phyloP scores from a whole-genome alignment of 129 eudicot species.

The Escallonia rubra region DNA sequence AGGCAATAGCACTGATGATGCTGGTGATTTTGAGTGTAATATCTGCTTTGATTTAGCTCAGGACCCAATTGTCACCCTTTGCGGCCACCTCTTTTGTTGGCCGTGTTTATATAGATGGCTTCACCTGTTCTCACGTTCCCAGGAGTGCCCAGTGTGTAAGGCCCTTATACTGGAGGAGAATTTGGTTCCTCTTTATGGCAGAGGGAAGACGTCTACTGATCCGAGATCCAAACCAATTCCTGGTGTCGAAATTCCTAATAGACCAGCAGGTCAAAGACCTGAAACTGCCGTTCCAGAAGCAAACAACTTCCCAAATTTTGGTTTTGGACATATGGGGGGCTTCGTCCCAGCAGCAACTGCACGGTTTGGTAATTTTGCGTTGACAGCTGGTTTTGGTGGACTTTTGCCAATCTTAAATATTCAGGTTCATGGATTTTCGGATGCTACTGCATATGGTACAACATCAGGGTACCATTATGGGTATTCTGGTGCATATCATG shows the following conservation, averaged over 20 bases:
- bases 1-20: conserved; percentile 31
- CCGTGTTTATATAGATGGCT: conserved; percentile 89
- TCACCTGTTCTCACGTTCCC: conserved; percentile 66
- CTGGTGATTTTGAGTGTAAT: conserved; percentile 80
- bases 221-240: conserved; percentile 71
- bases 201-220: conserved; percentile 67
- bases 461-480: conserved; percentile 40
- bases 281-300: conserved; percentile 51
- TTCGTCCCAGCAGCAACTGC: conserved; percentile 67
- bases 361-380: conserved; percentile 54
- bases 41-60: conserved; percentile 87
- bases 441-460: conserved; percentile 32
- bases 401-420: conserved; percentile 54
- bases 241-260: conserved; percentile 60
- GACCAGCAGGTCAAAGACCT: conserved; percentile 80
- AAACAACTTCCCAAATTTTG: conserved; percentile 35
- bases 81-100: conserved; percentile 90
- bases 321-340: conserved; percentile 48
- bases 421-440: conserved; percentile 50
- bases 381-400: conserved; percentile 70
- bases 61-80: conserved; percentile 76
- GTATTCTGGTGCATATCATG: conserved; percentile 31
- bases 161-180: conserved; percentile 67
- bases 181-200: conserved; percentile 71
- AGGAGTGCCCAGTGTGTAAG: conserved; percentile 88